Base-by-base conservation (phyloP, 2,329 filamentous ascomycete genomes). In the Diaporthe vaccinii region DNA sequence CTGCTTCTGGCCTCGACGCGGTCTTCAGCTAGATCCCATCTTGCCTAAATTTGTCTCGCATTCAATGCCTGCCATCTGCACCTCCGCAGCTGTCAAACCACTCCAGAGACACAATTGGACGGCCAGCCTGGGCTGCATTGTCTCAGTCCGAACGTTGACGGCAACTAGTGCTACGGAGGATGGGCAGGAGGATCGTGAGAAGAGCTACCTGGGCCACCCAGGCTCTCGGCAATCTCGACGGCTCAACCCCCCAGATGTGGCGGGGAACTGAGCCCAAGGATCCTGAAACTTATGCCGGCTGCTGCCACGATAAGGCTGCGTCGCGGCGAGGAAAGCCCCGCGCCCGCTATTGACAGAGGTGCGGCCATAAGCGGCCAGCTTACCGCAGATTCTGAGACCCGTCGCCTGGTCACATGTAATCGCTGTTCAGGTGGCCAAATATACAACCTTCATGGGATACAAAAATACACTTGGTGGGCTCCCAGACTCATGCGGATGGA, bases 361-460 rank as follows among this genome's bases (percentile, higher is more conserved):
- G 58, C 36, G 70, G 44, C 58, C 57, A 62, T 39, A 53, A 53
- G 46, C 44, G 58, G 46, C 58, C 44, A 73, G 44, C 58, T 73
- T 73, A 73, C 70, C 36, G 61, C 58, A 49, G n/a, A 55, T 31
- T 65, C 57, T 55, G 70, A 73, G 55, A 62, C 70, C 25, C 41
- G 62, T 68, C 62, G 46, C 62, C 62, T 25, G 62, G 62, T 51
- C 62, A 51, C 41, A 67, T 51, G 36, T 68, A 51, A 25, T 68
- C 44, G 28, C 28, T 39, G 10, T 51, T 68, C 62, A 68, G 65
- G 65, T 28, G 65, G 65, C 65, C 65, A 69, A 22, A 22, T 69
- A 55, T 31, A 69, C 31, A 28, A 41, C n/a, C 44, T 46, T 49
- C 14, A 36, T 31, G 25, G 49, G 25, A 36, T 44, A 65, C 71